These are phyloP conservation scores for Endocalyx cinctus DNA, from an alignment of 2,329 filamentous ascomycete species.

Conservation along the genomic window DNA sequence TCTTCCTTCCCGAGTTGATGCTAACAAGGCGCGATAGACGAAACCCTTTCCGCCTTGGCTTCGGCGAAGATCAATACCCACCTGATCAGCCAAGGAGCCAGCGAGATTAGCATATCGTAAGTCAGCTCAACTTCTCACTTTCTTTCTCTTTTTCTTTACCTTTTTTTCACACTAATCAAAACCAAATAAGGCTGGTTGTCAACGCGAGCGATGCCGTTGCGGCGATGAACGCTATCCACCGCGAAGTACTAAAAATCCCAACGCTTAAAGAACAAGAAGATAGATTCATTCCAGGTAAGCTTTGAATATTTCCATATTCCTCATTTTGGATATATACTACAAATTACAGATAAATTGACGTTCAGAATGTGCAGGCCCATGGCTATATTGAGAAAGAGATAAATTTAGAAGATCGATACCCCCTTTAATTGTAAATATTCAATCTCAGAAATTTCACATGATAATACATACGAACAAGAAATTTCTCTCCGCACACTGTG, in stretches of 20 bases:
- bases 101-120: constrained; percentile 26
- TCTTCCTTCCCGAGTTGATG: too few relatives aligned
- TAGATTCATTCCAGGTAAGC: constrained; percentile 22
- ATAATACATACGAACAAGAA: too few relatives aligned
- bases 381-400: constrained; percentile 20
- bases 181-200: constrained; percentile 23
- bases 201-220: constrained; percentile 20
- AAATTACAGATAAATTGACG: neutral
- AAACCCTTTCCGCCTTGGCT: constrained; percentile 22
- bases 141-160: too few relatives aligned
- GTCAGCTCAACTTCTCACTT: too few relatives aligned
- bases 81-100: constrained; percentile 25
- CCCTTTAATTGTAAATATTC: too few relatives aligned
- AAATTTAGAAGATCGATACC: too few relatives aligned
- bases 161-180: too few relatives aligned
- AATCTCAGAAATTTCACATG: too few relatives aligned
- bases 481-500: too few relatives aligned
- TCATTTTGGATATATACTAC: neutral
- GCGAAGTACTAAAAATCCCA: constrained; percentile 26
- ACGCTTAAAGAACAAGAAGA: constrained; percentile 19
- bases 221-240: constrained; percentile 25
- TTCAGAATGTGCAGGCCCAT: constrained; percentile 17
- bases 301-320: too few relatives aligned
- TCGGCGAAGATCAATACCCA: constrained; percentile 23
- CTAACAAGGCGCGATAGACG: too few relatives aligned